Conservation (phyloP, 2,329 filamentous ascomycete genomes). For the Curvularia lunata region DNA sequence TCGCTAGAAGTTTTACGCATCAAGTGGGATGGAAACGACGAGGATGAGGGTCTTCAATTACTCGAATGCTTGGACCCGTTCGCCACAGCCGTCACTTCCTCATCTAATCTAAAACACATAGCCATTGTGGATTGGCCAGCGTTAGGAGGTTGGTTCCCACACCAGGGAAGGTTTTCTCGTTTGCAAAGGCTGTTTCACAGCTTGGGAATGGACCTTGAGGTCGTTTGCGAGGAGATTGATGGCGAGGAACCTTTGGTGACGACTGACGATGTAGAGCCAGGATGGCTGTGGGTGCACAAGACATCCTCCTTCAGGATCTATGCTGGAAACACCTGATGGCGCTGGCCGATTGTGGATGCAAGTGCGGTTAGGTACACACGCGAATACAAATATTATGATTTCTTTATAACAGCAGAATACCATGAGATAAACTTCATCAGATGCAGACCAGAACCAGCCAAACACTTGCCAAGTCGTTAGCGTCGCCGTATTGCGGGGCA, state of each 20-base stretch:
- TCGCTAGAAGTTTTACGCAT: conserved; percentile 6
- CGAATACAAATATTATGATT: background rate
- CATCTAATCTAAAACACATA: conserved; percentile 4
- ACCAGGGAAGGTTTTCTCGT: background rate
- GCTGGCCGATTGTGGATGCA: too few relatives aligned
- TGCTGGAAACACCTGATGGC: too few relatives aligned
- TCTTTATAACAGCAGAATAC: background rate
- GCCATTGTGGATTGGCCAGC: conserved; percentile 13
- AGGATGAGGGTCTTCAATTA: background rate
- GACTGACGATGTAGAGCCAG: conserved; percentile 4
- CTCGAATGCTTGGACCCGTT: background rate
- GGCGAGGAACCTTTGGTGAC: background rate
- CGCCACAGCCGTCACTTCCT: background rate
- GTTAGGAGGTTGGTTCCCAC: conserved; percentile 1
- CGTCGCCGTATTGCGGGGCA: conserved; percentile 1
- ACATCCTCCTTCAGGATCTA: conserved; percentile 4
- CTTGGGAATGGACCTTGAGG: conserved; percentile 1
- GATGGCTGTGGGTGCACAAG: conserved; percentile 12
- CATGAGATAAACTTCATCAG: background rate
- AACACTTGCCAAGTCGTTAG: background rate
- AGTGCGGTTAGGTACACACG: background rate
- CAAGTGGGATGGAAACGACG: conserved; percentile 1
- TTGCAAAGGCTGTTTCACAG: background rate
- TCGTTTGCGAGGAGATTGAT: conserved; percentile 1
- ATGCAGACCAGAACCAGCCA: background rate